Percentiles rank a stretch among this genome's conserved stretches.
Conservation (phyloP, 2,329 filamentous ascomycete species). For the Dendrostoma leiphaemia region DNA sequence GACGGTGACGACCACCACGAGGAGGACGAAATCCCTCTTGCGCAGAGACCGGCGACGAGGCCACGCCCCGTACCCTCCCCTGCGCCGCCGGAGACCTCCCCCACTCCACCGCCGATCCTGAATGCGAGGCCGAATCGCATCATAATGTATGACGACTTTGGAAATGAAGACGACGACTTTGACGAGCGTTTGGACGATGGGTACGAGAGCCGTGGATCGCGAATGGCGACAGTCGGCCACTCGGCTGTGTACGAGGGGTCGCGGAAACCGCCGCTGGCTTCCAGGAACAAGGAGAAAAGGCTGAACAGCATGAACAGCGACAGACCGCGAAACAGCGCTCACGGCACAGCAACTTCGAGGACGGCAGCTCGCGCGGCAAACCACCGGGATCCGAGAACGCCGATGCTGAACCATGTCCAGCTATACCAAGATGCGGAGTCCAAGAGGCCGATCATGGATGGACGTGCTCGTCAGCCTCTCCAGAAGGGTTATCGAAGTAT, state of each 20-base stretch:
- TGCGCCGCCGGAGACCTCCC: slow-evolving; percentile 1
- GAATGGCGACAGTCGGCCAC: background rate
- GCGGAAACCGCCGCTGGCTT: background rate
- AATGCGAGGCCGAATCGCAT: slow-evolving; percentile 1
- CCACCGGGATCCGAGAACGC: slow-evolving; percentile 5
- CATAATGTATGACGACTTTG: slow-evolving; percentile 9
- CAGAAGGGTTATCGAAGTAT: slow-evolving; percentile 1
- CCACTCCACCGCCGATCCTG: slow-evolving; percentile 11
- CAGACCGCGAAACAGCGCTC: background rate
- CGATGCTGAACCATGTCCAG: slow-evolving; percentile 10
- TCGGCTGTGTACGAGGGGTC: background rate
- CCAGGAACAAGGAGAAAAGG: background rate
- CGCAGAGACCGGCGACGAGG: background rate
- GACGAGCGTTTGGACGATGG: background rate
- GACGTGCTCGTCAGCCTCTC: background rate
- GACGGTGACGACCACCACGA: background rate
- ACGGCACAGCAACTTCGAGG: background rate
- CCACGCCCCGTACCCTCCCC: background rate
- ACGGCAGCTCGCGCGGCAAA: background rate
- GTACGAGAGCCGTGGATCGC: background rate
- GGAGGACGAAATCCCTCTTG: background rate
- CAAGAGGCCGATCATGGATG: background rate
- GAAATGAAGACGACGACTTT: background rate
- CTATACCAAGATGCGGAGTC: slow-evolving; percentile 10
- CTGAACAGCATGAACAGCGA: slow-evolving; percentile 8